phyloP scores from a whole-genome alignment of 2,329 filamentous ascomycete species.

The Pyricularia sp. region DNA sequence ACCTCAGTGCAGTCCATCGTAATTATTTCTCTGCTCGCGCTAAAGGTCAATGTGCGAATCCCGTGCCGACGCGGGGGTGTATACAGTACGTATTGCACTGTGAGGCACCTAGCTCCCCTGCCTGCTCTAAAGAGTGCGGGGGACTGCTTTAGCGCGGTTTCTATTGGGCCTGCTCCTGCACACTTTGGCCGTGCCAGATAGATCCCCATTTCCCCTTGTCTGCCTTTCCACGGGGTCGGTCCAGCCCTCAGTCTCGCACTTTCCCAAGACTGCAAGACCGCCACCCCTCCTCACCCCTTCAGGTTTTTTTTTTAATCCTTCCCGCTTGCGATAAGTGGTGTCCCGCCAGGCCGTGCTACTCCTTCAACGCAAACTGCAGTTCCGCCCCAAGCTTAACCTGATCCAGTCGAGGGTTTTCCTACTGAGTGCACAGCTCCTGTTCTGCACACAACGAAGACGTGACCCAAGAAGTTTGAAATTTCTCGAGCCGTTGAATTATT shows the following conservation, averaged over 20 bases:
- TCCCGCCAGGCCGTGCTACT: slow-evolving; percentile 32
- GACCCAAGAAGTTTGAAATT: slow-evolving; percentile 22
- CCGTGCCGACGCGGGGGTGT: not conserved
- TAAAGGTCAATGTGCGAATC: not conserved
- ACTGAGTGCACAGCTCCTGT: slow-evolving; percentile 27
- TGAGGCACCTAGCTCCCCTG: not conserved
- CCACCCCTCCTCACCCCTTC: slow-evolving; percentile 19
- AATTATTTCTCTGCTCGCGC: not conserved
- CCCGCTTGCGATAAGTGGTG: not conserved
- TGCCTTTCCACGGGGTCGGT: not conserved
- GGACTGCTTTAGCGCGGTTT: not conserved
- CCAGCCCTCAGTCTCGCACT: slow-evolving; percentile 11
- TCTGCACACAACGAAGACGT: slow-evolving; percentile 26
- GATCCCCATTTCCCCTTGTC: not conserved
- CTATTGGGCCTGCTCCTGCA: not conserved
- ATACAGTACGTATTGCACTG: not conserved
- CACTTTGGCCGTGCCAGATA: not conserved
- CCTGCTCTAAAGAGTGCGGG: not conserved
- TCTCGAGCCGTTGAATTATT: slow-evolving; percentile 6
- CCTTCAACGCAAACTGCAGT: slow-evolving; percentile 40
- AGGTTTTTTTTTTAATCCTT: slow-evolving; percentile 26
- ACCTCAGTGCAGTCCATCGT: not conserved
- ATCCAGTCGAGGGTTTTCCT: slow-evolving; percentile 23
- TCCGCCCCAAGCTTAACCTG: slow-evolving; percentile 31
- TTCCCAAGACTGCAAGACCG: slow-evolving; percentile 20